Evolutionary conservation across 164 flowering plant species (phyloP), one percentile per base, ranked within the genome.

Genomic region (Macadamia integrifolia): DNA sequence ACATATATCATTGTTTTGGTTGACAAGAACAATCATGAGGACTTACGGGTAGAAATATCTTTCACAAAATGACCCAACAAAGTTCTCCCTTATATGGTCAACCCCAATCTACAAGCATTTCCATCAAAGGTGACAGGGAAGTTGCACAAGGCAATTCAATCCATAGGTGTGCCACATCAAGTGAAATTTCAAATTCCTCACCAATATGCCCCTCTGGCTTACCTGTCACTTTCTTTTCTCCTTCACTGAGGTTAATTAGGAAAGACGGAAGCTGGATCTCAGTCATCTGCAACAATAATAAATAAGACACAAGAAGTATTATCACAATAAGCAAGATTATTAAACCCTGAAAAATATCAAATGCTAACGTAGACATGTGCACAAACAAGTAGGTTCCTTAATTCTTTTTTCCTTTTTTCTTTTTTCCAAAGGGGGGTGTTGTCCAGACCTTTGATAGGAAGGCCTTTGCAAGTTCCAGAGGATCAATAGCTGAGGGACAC

Each of bases 401-500:
- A 23, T 35, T 35, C 5, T 35, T 35, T 35, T 35, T 23, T 23
- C 23, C 23, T 23, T 23, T 23, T 23, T 23, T 23, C 23, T 23
- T 23, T 23, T 23, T 23, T 23, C 23, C 23, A 23, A 23, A 5
- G 40, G 40, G 40, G 40, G 40, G 40, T 23, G 23, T 23, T 23
- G 6, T 7, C 29, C 49, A 30, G 17, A 83, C 88, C 86, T 75
- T 79, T 29, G 73, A 72, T 35, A 76, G 60, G 71, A 85, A 66
- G 58, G 74, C 79, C 72, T 81, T 80, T 18, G 88, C 80, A 59
- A 81, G 83, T 61, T 81, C 85, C 60, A 85, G 56, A 11, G 85
- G 72, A 32, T 80, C 78, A 67, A 77, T 18, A 55, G 84, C 67
- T 35, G 81, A 80, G 17, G 79, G 78, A 31, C 80, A 75, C 29